These are phyloP conservation scores for Barbarea vulgaris DNA, from an alignment of 345 rosid genomes.

Conservation along the genomic window DNA sequence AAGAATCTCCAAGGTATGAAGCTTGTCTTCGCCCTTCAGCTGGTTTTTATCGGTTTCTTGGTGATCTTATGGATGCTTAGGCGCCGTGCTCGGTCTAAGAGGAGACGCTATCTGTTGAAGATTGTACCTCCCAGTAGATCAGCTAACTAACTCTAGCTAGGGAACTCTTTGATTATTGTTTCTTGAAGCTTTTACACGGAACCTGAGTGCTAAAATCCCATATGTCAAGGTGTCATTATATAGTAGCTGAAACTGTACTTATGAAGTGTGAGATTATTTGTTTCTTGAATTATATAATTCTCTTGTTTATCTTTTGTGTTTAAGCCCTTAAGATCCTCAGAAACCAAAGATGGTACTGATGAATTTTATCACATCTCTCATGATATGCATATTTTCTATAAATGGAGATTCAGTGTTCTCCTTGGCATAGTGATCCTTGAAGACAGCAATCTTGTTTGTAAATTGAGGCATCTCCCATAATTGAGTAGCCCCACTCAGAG, in stretches of 20 bases:
- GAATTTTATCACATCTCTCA: background rate
- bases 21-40: conserved; percentile 32
- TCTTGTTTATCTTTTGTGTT: background rate
- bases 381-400: background rate
- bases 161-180: conserved; percentile 1
- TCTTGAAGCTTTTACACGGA: conserved; percentile 4
- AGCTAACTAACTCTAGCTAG: background rate
- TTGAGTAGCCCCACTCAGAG: conserved; percentile 81
- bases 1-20: conserved; percentile 51
- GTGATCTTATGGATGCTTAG: conserved; percentile 34
- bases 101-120: conserved; percentile 20
- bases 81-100: conserved; percentile 34
- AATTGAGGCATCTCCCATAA: conserved; percentile 81
- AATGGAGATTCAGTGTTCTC: conserved; percentile 43
- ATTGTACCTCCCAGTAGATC: conserved; percentile 21
- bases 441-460: conserved; percentile 51
- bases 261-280: background rate
- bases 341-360: background rate
- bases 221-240: background rate
- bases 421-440: conserved; percentile 66
- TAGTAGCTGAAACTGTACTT: conserved; percentile 6
- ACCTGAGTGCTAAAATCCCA: background rate
- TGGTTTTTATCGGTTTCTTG: conserved; percentile 36
- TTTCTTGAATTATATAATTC: background rate
- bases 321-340: background rate